phyloP scores from a whole-genome alignment of 306 rosid species.

The Sicyos edulis region DNA sequence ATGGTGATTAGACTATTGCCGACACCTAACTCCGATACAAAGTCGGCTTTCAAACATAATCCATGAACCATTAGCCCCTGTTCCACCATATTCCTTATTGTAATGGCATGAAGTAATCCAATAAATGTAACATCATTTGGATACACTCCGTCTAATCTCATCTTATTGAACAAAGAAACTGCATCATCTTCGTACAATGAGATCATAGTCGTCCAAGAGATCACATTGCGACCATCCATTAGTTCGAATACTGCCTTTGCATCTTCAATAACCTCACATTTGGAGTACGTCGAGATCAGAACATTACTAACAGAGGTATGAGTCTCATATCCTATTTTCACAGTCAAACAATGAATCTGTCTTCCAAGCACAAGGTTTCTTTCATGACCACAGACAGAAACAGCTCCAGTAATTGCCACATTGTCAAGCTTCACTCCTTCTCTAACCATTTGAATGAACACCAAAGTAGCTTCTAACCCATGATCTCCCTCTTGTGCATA shows the following conservation, averaged over 20 bases:
- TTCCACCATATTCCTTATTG: conserved; percentile 40
- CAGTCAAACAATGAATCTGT: conserved; percentile 56
- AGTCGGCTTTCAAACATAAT: conserved; percentile 46
- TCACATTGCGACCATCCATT: conserved; percentile 56
- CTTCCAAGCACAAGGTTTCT: conserved; percentile 51
- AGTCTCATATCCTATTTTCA: conserved; percentile 51
- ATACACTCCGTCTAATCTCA: conserved; percentile 61
- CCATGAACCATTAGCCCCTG: conserved; percentile 65
- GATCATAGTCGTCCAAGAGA: conserved; percentile 83
- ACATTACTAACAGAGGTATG: conserved; percentile 62
- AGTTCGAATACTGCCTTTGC: conserved; percentile 45
- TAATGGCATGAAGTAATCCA: conserved; percentile 60
- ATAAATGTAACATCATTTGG: conserved; percentile 76
- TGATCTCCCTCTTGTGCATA: conserved; percentile 63
- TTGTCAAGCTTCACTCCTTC: conserved; percentile 58
- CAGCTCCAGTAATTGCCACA: conserved; percentile 60
- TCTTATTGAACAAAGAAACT: conserved; percentile 44
- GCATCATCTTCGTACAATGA: conserved; percentile 57
- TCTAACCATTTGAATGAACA: conserved; percentile 59
- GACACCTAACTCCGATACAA: conserved; percentile 42
- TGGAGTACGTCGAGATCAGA: conserved; percentile 67
- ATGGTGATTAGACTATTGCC: conserved; percentile 79
- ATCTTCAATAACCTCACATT: conserved; percentile 52
- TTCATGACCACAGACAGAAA: conserved; percentile 75
- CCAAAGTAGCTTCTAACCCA: conserved; percentile 46